Base-by-base conservation (phyloP, 2,329 filamentous ascomycete species). In the Sporothrix sp. region DNA sequence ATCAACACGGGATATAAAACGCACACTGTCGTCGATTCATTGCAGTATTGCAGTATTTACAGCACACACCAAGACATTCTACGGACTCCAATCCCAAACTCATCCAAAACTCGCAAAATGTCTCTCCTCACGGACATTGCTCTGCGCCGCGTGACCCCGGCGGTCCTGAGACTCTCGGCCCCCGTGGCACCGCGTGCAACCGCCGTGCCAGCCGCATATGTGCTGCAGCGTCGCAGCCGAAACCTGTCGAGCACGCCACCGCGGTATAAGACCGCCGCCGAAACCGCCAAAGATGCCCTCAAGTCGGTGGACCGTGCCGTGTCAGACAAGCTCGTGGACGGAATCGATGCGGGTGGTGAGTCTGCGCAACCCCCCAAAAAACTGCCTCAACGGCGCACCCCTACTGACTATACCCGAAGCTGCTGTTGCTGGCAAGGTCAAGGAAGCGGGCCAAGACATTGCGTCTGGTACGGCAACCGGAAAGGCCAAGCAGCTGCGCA, bases 261-360 rank as follows among this genome's bases (percentile, higher is more conserved):
- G 7, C 43, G 33, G 30, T 23, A 23, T 42, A 80, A 79, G 66
- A 67, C 70, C 9, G 66, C 28, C 39, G 40, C 50, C 23, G 50
- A 52, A n/a, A 37, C 45, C 4, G 73, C 76, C 58, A 84, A 82
- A 65, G 78, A 83, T 54, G 71, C 72, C 3, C 64, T 78, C 52
- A 80, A 82, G 65, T 67, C 66, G 6, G 76, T 81, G 6, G 78
- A 84, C 66, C 71, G 77, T 27, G 71, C 68, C 45, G 76, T 84
- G 37, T 74, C 75, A 53, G 74, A 80, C 61, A 82, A 79, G 61
- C 61, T 84, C 16, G 75, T 82, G 25, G 75, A 78, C 35, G 78
- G 77, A 14, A 79, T 84, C 61, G 71, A 84, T 57, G 67, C 70
- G 42, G 73, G 74, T 44, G 64, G 81, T 82, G 38, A 9, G 5